Evolutionary conservation across 2,329 filamentous ascomycete genomes (phyloP).

Genomic region (Aspergillus sp.): DNA sequence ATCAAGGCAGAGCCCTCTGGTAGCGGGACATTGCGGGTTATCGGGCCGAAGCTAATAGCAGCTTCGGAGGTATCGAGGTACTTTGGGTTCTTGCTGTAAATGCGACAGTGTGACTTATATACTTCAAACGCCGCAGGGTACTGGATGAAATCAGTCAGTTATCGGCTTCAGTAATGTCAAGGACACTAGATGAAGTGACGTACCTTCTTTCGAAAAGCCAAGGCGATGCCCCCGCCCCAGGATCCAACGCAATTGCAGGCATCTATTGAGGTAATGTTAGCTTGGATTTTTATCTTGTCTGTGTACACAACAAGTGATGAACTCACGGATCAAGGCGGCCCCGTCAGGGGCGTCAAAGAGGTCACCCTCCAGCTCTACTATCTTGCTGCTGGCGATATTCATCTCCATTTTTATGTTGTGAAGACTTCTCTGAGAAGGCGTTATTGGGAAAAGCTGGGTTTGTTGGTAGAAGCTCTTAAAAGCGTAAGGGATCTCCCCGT

Average conservation of each 20-base stretch:
- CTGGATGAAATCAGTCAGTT: conserved; percentile 24
- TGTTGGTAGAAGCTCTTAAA: neutral
- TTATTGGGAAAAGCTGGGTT: neutral
- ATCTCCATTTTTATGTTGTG: neutral
- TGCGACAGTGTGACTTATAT: conserved; percentile 51
- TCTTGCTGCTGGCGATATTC: conserved; percentile 3
- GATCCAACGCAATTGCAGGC: conserved; percentile 59
- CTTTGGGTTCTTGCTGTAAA: conserved; percentile 15
- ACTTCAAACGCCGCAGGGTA: conserved; percentile 53
- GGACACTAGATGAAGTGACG: neutral
- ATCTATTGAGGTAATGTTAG: conserved; percentile 34
- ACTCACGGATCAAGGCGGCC: conserved; percentile 52
- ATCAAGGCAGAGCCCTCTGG: conserved; percentile 52
- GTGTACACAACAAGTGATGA: too few species aligned
- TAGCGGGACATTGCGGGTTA: conserved; percentile 16
- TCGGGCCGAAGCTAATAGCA: neutral
- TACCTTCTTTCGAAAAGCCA: conserved; percentile 46
- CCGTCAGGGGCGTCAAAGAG: conserved; percentile 54
- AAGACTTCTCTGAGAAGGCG: neutral
- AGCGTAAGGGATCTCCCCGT: neutral
- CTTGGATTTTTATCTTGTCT: neutral
- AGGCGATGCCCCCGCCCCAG: conserved; percentile 62
- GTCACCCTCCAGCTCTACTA: conserved; percentile 43
- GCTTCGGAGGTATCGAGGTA: conserved; percentile 5
- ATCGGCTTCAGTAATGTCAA: neutral